Conservation (phyloP, 768 basidiomycete genomes). For the Pseudohyphozyma bogoriensis region DNA sequence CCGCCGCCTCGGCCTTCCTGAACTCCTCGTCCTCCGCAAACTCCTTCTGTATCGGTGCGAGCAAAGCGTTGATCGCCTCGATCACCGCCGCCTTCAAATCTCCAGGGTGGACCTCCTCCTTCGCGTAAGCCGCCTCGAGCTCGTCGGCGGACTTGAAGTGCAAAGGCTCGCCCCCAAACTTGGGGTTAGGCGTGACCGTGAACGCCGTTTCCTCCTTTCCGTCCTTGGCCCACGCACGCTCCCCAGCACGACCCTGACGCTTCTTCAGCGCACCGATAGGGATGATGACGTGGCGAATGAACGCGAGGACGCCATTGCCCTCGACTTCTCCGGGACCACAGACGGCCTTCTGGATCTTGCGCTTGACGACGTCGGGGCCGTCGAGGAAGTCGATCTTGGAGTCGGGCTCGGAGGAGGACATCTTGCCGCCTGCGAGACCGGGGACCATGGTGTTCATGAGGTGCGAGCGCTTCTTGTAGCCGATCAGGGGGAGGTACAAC, state of each 20-base stretch:
- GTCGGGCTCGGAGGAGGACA: slow-evolving; percentile 96
- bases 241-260: slow-evolving; percentile 9
- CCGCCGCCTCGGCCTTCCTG: slow-evolving; percentile 61
- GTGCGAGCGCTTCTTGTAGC: slow-evolving; percentile 88
- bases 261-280: slow-evolving; percentile 39
- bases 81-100: slow-evolving; percentile 75
- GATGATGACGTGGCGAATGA: slow-evolving; percentile 41
- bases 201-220: slow-evolving; percentile 77
- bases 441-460: slow-evolving; percentile 94
- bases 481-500: slow-evolving; percentile 82
- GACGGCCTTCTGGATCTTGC: slow-evolving; percentile 84
- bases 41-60: slow-evolving; percentile 68
- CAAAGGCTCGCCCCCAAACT: slow-evolving; percentile 47
- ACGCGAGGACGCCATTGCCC: slow-evolving; percentile 57
- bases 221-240: slow-evolving; percentile 40
- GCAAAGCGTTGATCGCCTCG: slow-evolving; percentile 58
- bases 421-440: slow-evolving; percentile 56
- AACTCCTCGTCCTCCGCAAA: slow-evolving; percentile 73
- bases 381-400: slow-evolving; percentile 98
- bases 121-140: slow-evolving; percentile 63
- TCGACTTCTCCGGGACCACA: slow-evolving; percentile 84
- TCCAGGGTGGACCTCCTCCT: slow-evolving; percentile 70
- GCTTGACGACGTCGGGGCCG: slow-evolving; percentile 64
- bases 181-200: slow-evolving; percentile 60
- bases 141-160: slow-evolving; percentile 62